phyloP scores from a whole-genome alignment of 225 moss, liverwort and hornwort genomes.

The Antitrichia curtipendula region DNA sequence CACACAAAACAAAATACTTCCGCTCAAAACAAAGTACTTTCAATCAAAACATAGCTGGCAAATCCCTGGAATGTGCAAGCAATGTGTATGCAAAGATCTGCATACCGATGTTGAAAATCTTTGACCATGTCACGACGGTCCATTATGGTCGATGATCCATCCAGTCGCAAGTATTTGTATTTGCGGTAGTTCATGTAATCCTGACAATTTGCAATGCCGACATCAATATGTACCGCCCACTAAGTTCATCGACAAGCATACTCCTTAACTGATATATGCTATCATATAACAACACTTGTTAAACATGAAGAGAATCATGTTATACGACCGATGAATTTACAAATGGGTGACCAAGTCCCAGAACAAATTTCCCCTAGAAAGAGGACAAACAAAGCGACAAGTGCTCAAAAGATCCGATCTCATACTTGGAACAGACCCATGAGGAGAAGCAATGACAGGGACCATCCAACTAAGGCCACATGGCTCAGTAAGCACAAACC shows the following conservation, averaged over 20 bases:
- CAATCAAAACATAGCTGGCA: not conserved
- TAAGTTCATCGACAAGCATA: not conserved
- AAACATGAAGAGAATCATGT: not conserved
- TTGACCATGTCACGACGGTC: slow-evolving; percentile 96
- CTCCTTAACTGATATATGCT: not conserved
- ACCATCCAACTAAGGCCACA: not conserved
- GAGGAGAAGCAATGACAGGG: not conserved
- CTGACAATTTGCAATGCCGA: slow-evolving; percentile 9
- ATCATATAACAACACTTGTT: not conserved
- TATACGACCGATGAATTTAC: not conserved
- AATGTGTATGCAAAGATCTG: not conserved
- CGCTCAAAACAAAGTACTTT: not conserved
- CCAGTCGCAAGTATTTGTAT: slow-evolving; percentile 80
- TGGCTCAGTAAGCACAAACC: not conserved
- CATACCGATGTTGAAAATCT: slow-evolving; percentile 85
- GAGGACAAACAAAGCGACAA: not conserved
- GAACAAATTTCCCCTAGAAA: not conserved
- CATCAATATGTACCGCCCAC: not conserved
- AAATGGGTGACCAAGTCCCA: not conserved
- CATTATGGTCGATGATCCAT: slow-evolving; percentile 92
- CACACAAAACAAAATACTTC: not conserved
- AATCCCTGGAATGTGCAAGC: not conserved
- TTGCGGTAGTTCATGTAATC: slow-evolving; percentile 94
- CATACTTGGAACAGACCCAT: not conserved
- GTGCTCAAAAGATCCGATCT: not conserved